Evolutionary conservation across 768 basidiomycete genomes (phyloP), one percentile per base, ranked within the genome.

Genomic region (Neoboletus subvelutipes): DNA sequence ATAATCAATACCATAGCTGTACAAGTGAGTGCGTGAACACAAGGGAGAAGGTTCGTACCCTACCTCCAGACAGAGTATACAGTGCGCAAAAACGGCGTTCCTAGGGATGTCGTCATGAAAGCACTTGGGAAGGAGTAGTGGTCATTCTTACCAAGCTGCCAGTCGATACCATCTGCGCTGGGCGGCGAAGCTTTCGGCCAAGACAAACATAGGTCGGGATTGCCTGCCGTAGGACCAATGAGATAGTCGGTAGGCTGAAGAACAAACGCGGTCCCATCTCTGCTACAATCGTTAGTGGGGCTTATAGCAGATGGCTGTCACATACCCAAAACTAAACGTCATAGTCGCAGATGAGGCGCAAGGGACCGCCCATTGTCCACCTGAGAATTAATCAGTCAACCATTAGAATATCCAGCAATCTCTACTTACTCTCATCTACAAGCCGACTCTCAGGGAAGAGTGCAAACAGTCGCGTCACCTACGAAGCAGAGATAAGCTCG

Each of bases 51-150:
- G 24, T 34, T 33, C 17, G 6, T 40, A 10, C 67, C 57, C 60
- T 34, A 87, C 90, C 86, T 90, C 77, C 83, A 92, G 40, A 92
- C 76, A 5, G 87, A 85, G 67, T 92, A 92, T 0, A 92, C 88
- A 3, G 87, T 88, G 34, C 85, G 78, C 53, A 92, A 65, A 67
- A 92, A 92, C 0, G 86, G 78, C 1, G 80, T 69, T 22, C 87
- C 87, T 86, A 53, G 5, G 22, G 2, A 58, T 45, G 24, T 33
- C 7, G 28, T 63, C 20, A 22, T 31, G 40, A 36, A 52, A 43
- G 1, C 10, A 5, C 13, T 36, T 22, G 10, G 33, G 8, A 18
- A 12, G 36, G 15, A 45, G 3, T 1, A 31, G 13, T 17, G 11
- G 4, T 12, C 18, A 7, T n/a, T 57, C 71, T 28, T 61, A 86